Base-by-base conservation (phyloP, 1,284 basidiomycete genomes). In the Stereum hirsutum region DNA sequence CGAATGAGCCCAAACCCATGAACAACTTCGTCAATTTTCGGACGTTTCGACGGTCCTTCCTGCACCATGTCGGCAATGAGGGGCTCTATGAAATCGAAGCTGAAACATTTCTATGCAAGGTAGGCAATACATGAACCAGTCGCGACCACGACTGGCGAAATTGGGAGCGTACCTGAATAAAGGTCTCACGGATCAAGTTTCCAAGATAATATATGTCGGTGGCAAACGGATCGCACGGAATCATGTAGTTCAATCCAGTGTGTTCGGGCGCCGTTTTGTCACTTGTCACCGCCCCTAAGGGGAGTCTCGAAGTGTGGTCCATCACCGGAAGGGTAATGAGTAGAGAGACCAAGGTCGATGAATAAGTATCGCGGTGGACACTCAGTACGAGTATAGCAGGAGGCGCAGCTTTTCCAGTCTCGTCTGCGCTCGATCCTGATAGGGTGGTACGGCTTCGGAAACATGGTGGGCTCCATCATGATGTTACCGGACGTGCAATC, bases 401-500 rank as follows among this genome's bases (percentile, higher is more conserved):
- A 50, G 15, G 53, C 57, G 11, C 43, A 38, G 14, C 48, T 44
- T 6, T 42, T 43, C 6, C 35, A 47, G 32, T 58, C 47, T 12
- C 44, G 49, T 11, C 25, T 41, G 31, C 30, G 35, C 6, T 31
- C 12, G 1, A 39, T 38, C 1, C 28, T 23, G 4, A 46, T 28
- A 0, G 61, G 61, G 44, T 63, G 62, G 43, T 52, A 58, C 1
- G 42, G 49, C 17, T 57, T 17, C 1, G 49, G 47, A 48, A 56
- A 60, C 41, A 64, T 46, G n/a, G n/a, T n/a, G 1, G 59, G 54
- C 40, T 69, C 66, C 39, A 66, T 54, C 60, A 67, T 60, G 20
- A 66, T 54, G 34, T 67, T 69, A 7, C 44, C 28, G 8, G 15
- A 15, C 26, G 59, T 57, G 33, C 57, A 59, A 39, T 72, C 67